A percentile compares a stretch with the other conserved stretches of the same genome.
Evolutionary conservation across 805 yeast genomes (phyloP).

Genomic region (Cyberlindnera suaveolens): DNA sequence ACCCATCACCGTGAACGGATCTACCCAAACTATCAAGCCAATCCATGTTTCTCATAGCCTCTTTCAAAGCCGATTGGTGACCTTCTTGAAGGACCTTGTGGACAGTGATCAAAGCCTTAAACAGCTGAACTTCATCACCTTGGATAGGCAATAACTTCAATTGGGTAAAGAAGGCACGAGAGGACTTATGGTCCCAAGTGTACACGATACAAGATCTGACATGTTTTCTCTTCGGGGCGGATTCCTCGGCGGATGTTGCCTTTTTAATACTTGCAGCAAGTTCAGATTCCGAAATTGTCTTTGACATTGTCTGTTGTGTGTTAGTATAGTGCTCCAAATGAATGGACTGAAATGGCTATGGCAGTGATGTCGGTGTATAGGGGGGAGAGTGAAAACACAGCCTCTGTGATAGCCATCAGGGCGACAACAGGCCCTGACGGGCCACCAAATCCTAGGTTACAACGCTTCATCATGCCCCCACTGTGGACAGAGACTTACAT

Average conservation of each 20-base stretch:
- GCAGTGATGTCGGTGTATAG: no score
- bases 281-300: constrained; percentile 30
- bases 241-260: constrained; percentile 80
- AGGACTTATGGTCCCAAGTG: constrained; percentile 91
- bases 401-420: no score
- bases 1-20: constrained; percentile 35
- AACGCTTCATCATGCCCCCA: no score
- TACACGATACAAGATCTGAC: constrained; percentile 92
- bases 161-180: constrained; percentile 79
- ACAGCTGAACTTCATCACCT: constrained; percentile 74
- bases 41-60: constrained; percentile 70
- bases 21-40: constrained; percentile 74
- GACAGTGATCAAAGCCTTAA: constrained; percentile 77
- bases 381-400: no score
- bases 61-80: constrained; percentile 77
- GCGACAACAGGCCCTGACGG: no score
- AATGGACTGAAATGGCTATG: no score
- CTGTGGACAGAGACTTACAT: no score
- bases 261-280: constrained; percentile 46
- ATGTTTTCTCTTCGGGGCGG: constrained; percentile 93
- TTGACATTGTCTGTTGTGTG: constrained; percentile 14
- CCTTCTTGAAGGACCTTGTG: constrained; percentile 98
- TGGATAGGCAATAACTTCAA: constrained; percentile 75
- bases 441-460: no score
- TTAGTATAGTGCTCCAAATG: neutral